A percentile compares a stretch with the other conserved stretches of the same genome.
Conservation (phyloP, 2,329 filamentous ascomycete genomes). For the Sclerotinia glacialis region DNA sequence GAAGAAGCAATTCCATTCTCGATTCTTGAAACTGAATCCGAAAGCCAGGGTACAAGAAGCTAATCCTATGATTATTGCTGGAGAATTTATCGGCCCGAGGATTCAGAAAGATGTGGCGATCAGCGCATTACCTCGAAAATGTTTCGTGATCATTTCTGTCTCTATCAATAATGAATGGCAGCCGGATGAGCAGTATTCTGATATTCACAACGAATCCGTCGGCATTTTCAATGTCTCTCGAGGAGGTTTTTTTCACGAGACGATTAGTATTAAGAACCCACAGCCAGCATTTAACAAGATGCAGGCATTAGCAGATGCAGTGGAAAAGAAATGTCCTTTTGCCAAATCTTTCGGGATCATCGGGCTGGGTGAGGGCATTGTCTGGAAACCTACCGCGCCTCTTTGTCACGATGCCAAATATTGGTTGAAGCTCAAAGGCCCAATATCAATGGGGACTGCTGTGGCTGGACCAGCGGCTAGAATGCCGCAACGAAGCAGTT, state of each 20-base stretch:
- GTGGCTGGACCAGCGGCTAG: neutral
- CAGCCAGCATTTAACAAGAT: constrained; percentile 19
- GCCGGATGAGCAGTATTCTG: constrained; percentile 25
- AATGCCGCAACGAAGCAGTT: neutral
- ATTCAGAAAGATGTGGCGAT: constrained; percentile 30
- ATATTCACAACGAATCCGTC: constrained; percentile 25
- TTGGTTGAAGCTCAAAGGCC: constrained; percentile 34
- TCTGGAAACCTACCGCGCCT: constrained; percentile 30
- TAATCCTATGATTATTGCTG: constrained; percentile 31
- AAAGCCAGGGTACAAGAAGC: constrained; percentile 12
- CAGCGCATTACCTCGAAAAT: constrained; percentile 21
- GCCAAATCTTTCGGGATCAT: constrained; percentile 28
- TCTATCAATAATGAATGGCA: constrained; percentile 31
- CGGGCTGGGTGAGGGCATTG: constrained; percentile 33
- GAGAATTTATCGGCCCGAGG: constrained; percentile 32
- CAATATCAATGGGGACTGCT: neutral
- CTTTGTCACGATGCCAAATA: constrained; percentile 29
- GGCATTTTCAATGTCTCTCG: constrained; percentile 31
- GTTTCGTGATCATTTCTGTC: constrained; percentile 31
- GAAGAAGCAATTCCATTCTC: constrained; percentile 12
- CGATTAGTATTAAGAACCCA: constrained; percentile 13
- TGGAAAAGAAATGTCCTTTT: constrained; percentile 33
- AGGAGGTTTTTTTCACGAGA: constrained; percentile 28
- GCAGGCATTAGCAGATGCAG: constrained; percentile 24
- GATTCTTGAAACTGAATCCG: constrained; percentile 25